Percentiles rank a stretch among this genome's conserved stretches.
Conservation (phyloP, 2,329 filamentous ascomycete genomes). For the Chrysosporium queenslandicum region DNA sequence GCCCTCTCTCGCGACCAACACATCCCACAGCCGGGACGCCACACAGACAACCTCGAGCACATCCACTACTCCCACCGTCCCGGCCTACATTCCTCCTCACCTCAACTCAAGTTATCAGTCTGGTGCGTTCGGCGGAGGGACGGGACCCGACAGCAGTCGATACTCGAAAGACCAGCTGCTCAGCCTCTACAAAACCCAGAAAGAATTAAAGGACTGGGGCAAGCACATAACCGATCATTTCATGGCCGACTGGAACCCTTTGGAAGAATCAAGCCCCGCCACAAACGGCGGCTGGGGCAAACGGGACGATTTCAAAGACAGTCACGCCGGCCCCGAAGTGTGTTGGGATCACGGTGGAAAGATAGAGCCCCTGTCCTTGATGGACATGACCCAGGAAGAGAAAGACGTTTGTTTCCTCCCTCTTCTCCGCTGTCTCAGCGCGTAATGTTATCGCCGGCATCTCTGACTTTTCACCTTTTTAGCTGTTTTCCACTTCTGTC, state of each 20-base stretch:
- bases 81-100: slow-evolving; percentile 53
- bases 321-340: slow-evolving; percentile 71
- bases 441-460: slow-evolving; percentile 11
- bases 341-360: slow-evolving; percentile 76
- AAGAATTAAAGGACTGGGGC: slow-evolving; percentile 44
- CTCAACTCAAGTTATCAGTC: slow-evolving; percentile 42
- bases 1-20: slow-evolving; percentile 49
- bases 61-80: slow-evolving; percentile 32
- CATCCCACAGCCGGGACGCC: slow-evolving; percentile 39
- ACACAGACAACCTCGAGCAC: slow-evolving; percentile 33
- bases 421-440: too few species aligned
- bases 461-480: slow-evolving; percentile 22
- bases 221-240: slow-evolving; percentile 59
- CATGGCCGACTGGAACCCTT: slow-evolving; percentile 68
- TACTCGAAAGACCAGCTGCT: slow-evolving; percentile 74
- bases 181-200: slow-evolving; percentile 56
- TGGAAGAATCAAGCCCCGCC: slow-evolving; percentile 55
- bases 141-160: slow-evolving; percentile 47
- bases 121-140: slow-evolving; percentile 43
- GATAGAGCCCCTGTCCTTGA: slow-evolving; percentile 60
- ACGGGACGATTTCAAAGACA: slow-evolving; percentile 60
- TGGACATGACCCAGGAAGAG: slow-evolving; percentile 60
- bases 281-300: slow-evolving; percentile 64
- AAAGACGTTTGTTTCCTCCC: slow-evolving; percentile 45
- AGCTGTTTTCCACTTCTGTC: slow-evolving; percentile 77